A percentile compares a stretch with the other conserved stretches of the same genome.
Evolutionary conservation across 1,284 basidiomycete species (phyloP).

Genomic region (Apiotrichum akiyoshidainum): DNA sequence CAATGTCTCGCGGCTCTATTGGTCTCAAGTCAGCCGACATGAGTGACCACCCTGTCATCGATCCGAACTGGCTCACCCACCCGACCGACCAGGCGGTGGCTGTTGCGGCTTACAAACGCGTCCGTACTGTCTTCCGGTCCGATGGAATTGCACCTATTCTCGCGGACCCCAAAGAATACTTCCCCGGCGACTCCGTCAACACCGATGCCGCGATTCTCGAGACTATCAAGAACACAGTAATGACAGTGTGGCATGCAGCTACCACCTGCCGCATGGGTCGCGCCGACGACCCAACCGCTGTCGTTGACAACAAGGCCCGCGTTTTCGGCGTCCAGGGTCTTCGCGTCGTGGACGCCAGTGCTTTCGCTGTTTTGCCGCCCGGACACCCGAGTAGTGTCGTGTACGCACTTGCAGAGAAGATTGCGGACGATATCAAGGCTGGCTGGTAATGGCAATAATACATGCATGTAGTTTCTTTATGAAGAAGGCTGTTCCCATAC

Average conservation of each 20-base stretch:
- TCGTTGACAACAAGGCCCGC: constrained; percentile 5
- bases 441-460: neutral
- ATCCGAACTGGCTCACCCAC: constrained; percentile 6
- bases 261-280: constrained; percentile 9
- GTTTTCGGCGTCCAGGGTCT: constrained; percentile 8
- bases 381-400: constrained; percentile 6
- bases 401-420: constrained; percentile 10
- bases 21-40: neutral
- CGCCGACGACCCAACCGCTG: constrained; percentile 7
- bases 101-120: constrained; percentile 8
- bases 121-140: neutral
- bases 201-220: constrained; percentile 5
- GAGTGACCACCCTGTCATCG: constrained; percentile 3
- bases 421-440: constrained; percentile 3
- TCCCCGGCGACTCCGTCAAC: neutral
- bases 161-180: constrained; percentile 3
- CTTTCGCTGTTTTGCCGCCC: constrained; percentile 7
- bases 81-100: constrained; percentile 7
- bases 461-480: too few species aligned
- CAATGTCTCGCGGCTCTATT: constrained; percentile 1
- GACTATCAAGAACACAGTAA: neutral
- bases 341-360: constrained; percentile 9
- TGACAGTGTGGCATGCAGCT: constrained; percentile 8
- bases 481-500: too few species aligned
- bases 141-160: neutral